Base-by-base conservation (phyloP, 108 stramenopile species). In the Stephanodiscus triporus region DNA sequence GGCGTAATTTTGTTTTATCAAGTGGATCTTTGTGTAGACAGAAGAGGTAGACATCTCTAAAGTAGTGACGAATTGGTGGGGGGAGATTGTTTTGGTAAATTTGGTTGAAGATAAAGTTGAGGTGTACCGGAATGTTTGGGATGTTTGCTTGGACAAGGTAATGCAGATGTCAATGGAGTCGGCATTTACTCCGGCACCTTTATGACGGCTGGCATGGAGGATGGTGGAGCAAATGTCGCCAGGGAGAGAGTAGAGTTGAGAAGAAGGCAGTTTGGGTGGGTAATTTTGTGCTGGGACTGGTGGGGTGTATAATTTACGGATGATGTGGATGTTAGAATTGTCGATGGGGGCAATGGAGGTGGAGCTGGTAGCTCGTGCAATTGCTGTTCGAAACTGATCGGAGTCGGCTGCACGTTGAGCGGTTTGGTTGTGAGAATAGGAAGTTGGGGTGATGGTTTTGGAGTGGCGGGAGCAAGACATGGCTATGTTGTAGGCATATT, bases 341-440 rank as follows among this genome's bases (percentile, higher is more conserved):
- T 59, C 38, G 48, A 72, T 55, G 29, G 77, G 57, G 4, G 77
- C 71, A 13, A 55, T 45, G 14, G 23, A 22, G n/a, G 24, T 36
- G 51, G 17, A 17, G 37, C 32, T 27, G 9, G 30, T 22, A 4
- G 54, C 55, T 17, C 71, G 22, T 27, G 63, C n/a, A 4, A 66
- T 34, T 29, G 77, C 77, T 10, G 71, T 72, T 22, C 56, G 49
- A 24, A 30, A 78, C 29, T 78, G 72, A 64, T 78, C 77, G 14
- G 9, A 22, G 43, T 78, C 71, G 53, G 77, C 71, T 6, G 71
- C 71, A 10, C 20, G 22, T 48, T 72, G 77, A 43, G 55, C 42
- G 17, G 70, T 63, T 14, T 24, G 9, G 63, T 73, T 73, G 0
- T 19, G 36, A 1, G 23, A 9, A 0, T 4, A 32, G 19, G n/a